Percentiles rank a stretch among this genome's conserved stretches.
Conservation (phyloP, 441 rosid species). For the Syzygium malaccense region DNA sequence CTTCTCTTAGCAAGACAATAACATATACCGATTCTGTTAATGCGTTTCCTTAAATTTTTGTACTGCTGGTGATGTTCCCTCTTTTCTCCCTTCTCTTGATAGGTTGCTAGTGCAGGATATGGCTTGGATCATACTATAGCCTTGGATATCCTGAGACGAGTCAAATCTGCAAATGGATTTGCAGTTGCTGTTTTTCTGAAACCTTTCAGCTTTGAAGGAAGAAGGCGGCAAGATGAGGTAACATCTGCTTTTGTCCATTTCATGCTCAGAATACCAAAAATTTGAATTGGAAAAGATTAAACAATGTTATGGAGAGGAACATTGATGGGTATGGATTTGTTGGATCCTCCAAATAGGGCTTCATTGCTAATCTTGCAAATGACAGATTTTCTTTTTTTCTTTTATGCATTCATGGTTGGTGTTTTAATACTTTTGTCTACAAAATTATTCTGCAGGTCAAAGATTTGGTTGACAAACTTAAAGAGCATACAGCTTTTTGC, state of each 20-base stretch:
- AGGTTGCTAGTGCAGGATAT: constrained; percentile 84
- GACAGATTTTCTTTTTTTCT: not conserved
- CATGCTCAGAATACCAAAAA: not conserved
- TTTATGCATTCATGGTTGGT: not conserved
- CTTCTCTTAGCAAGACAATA: not conserved
- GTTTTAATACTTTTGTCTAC: not conserved
- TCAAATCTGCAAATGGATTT: constrained; percentile 46
- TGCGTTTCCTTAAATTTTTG: not conserved
- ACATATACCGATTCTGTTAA: not conserved
- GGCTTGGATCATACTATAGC: constrained; percentile 55
- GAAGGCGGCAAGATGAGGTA: constrained; percentile 84
- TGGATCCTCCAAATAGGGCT: not conserved
- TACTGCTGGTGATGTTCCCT: not conserved
- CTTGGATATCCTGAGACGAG: constrained; percentile 51
- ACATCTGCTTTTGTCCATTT: not conserved
- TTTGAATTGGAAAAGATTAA: not conserved
- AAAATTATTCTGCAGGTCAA: constrained; percentile 51
- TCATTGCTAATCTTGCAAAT: not conserved
- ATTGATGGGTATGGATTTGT: not conserved
- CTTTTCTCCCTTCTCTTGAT: not conserved
- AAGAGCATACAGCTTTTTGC: constrained; percentile 52
- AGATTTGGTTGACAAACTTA: constrained; percentile 47
- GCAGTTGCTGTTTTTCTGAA: constrained; percentile 58
- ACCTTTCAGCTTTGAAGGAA: constrained; percentile 95
- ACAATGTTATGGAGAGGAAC: not conserved